Conservation (phyloP, 306 rosid species). For the Ochetophila trinervis region DNA sequence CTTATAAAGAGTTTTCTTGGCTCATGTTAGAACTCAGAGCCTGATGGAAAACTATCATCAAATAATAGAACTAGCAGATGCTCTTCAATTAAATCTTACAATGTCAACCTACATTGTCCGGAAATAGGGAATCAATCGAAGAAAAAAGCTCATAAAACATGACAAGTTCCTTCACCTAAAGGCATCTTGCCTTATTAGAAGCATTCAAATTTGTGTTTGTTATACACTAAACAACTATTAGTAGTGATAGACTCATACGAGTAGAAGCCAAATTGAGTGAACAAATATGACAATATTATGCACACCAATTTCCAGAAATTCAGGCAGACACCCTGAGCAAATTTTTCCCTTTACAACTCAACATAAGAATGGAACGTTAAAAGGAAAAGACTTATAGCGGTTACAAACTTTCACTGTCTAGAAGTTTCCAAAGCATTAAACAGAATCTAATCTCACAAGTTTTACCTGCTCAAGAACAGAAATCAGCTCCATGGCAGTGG, state of each 20-base stretch:
- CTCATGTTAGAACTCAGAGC: not conserved
- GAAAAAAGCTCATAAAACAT: not conserved
- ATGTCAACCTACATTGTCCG: not conserved
- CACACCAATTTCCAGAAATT: not conserved
- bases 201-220: not conserved
- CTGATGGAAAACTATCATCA: not conserved
- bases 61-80: not conserved
- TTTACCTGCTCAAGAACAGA: slow-evolving; percentile 95
- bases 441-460: slow-evolving; percentile 11
- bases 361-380: not conserved
- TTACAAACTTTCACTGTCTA: not conserved
- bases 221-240: too few species aligned
- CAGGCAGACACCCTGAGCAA: not conserved
- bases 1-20: not conserved
- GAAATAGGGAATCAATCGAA: not conserved
- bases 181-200: not conserved
- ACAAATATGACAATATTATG: too few species aligned
- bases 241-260: too few species aligned
- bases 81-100: slow-evolving; percentile 3
- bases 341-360: not conserved
- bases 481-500: slow-evolving; percentile 86
- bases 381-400: not conserved
- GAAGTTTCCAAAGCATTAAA: slow-evolving; percentile 9
- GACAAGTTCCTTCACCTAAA: not conserved
- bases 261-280: too few species aligned